Evolutionary conservation across 805 yeast species (phyloP).

Genomic region (Blastobotrys attinorum): DNA sequence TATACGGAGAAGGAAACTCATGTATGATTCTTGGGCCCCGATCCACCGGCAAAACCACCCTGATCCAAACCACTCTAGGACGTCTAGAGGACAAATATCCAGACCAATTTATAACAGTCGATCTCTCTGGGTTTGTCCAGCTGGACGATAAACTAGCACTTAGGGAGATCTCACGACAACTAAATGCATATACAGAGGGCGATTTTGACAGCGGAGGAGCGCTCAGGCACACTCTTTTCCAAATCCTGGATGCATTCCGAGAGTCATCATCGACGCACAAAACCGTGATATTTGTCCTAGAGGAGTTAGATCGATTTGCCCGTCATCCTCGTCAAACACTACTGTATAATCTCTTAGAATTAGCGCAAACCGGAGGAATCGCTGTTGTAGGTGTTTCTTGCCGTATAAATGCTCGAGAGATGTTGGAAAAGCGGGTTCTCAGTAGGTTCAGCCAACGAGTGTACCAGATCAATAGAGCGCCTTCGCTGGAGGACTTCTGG

Average conservation of each 20-base stretch:
- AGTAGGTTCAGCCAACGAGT: constrained; percentile 81
- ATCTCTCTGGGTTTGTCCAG: constrained; percentile 65
- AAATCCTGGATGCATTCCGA: constrained; percentile 23
- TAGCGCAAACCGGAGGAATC: constrained; percentile 73
- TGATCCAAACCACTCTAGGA: constrained; percentile 50
- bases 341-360: constrained; percentile 78
- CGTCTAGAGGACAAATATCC: constrained; percentile 35
- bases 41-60: constrained; percentile 63
- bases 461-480: constrained; percentile 49
- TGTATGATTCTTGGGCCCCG: constrained; percentile 73
- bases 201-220: constrained; percentile 21
- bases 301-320: constrained; percentile 78
- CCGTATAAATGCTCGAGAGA: constrained; percentile 66
- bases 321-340: constrained; percentile 68
- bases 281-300: constrained; percentile 71
- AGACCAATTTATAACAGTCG: constrained; percentile 49
- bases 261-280: constrained; percentile 24
- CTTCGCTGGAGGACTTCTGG: constrained; percentile 43
- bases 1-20: constrained; percentile 72
- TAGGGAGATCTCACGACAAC: constrained; percentile 76
- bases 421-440: constrained; percentile 83
- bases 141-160: constrained; percentile 71
- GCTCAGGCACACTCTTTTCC: constrained; percentile 20
- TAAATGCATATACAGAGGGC: constrained; percentile 40
- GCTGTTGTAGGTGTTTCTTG: constrained; percentile 76